Base-by-base conservation (phyloP, 1,284 basidiomycete species). In the Singerocomus inundabilis region DNA sequence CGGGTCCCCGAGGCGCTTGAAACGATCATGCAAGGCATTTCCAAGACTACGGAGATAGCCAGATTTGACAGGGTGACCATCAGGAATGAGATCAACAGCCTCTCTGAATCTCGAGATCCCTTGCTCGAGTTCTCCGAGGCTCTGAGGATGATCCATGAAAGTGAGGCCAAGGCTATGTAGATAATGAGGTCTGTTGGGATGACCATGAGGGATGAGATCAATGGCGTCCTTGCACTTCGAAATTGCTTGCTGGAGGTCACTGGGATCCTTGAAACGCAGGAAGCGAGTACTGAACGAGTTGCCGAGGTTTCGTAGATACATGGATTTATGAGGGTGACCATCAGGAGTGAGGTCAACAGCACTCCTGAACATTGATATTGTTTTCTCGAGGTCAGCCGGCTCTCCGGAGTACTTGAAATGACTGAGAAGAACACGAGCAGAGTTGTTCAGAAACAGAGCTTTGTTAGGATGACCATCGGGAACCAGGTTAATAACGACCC, bases 171-270 rank as follows among this genome's bases (percentile, higher is more conserved):
- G 56, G 10, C 25, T n/a, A 5, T 2, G 10, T 1, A 55, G 4
- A 24, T 4, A 10, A 8, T 1, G 1, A 2, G 34, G 29, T 15
- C 38, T 49, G 10, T 32, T 1, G 11, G 31, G 9, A 12, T 52
- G 41, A 11, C 12, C 12, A n/a, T 36, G 6, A 16, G 38, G 37
- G 5, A 16, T 30, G 9, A 37, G 10, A 3, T 36, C 9, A 24
- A 52, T 30, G 18, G 42, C 42, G 6, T 34, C n/a, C 18, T 10
- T 5, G 12, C 11, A 6, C 4, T 4, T 30, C 2, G 13, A 24
- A 15, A 48, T 48, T 2, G 44, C 48, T 13, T 39, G 28, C 4
- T 35, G 42, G 4, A 54, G 43, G 31, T 46, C 43, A 13, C 5
- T 1, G 2, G 10, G 24, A 6, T 47, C 34, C 6, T 31, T 21